phyloP scores from a whole-genome alignment of 148 eudicot species.

The Salicornia ramosissima region DNA sequence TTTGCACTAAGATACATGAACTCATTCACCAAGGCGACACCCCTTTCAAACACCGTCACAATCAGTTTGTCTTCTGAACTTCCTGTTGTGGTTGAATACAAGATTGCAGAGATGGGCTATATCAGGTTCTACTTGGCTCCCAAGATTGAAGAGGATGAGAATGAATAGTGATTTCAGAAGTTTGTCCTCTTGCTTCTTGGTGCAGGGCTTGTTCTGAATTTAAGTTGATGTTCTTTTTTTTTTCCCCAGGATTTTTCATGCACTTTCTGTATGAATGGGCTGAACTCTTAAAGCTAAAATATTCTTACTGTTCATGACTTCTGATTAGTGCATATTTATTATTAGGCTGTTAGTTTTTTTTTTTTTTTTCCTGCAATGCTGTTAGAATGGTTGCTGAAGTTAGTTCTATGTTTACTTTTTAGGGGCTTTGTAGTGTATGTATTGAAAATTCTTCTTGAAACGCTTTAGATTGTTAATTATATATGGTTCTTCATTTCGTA shows the following conservation, averaged over 20 bases:
- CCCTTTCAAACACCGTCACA: constrained; percentile 71
- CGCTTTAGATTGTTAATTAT: background rate
- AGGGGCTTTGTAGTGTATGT: constrained; percentile 1
- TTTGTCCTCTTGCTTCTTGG: background rate
- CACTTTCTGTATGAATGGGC: constrained; percentile 9
- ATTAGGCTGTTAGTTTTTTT: no score
- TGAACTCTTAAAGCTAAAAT: background rate
- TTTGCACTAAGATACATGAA: constrained; percentile 87
- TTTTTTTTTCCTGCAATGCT: constrained; percentile 15
- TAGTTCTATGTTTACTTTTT: background rate
- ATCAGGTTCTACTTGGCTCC: constrained; percentile 88
- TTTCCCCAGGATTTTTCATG: constrained; percentile 8
- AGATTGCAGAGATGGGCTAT: constrained; percentile 94
- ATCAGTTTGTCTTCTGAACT: constrained; percentile 87
- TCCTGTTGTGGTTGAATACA: constrained; percentile 86
- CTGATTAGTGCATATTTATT: background rate
- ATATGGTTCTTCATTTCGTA: background rate
- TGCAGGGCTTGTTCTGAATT: background rate
- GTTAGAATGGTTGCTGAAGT: constrained; percentile 2
- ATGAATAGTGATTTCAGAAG: constrained; percentile 37
- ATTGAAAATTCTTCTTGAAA: background rate
- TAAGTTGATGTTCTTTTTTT: background rate
- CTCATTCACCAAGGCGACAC: constrained; percentile 88
- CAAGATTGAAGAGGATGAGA: constrained; percentile 88
- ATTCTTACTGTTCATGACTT: background rate